Percentiles rank a stretch among this genome's conserved stretches.
phyloP scores from a whole-genome alignment of 1,284 basidiomycete genomes.

The Papiliotrema nemorosa region DNA sequence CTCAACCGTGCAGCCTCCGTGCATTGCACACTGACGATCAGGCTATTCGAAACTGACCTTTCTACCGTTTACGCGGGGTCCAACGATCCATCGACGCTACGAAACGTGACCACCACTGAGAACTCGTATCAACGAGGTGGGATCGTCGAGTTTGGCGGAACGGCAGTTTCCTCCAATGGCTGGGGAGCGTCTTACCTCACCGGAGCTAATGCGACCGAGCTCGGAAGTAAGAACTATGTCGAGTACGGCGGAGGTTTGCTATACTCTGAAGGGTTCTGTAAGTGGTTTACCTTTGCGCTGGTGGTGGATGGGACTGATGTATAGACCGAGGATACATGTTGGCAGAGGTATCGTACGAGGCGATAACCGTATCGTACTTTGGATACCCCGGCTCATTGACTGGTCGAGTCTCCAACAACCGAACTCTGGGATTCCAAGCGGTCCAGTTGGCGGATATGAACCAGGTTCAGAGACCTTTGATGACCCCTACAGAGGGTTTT shows the following conservation, averaged over 20 bases:
- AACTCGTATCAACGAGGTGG: slow-evolving; percentile 52
- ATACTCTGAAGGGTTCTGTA: slow-evolving; percentile 9
- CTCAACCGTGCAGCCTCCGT: background rate
- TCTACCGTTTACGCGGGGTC: slow-evolving; percentile 11
- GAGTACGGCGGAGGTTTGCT: slow-evolving; percentile 6
- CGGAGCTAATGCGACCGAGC: slow-evolving; percentile 4
- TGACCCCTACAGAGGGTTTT: background rate
- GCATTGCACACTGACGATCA: background rate
- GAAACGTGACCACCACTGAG: slow-evolving; percentile 31
- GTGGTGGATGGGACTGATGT: background rate
- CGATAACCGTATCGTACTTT: slow-evolving; percentile 5
- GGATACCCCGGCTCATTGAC: slow-evolving; percentile 9
- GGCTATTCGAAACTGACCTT: slow-evolving; percentile 18
- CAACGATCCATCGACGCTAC: slow-evolving; percentile 11
- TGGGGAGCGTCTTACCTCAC: slow-evolving; percentile 5
- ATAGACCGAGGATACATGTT: slow-evolving; percentile 10
- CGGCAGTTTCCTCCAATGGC: slow-evolving; percentile 59
- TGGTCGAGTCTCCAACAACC: slow-evolving; percentile 1
- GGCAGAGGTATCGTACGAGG: slow-evolving; percentile 4
- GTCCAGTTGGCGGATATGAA: slow-evolving; percentile 6
- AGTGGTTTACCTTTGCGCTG: background rate
- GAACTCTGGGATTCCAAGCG: slow-evolving; percentile 2
- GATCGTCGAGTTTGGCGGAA: slow-evolving; percentile 66
- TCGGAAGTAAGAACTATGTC: background rate
- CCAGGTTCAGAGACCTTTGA: slow-evolving; percentile 8